Conservation (phyloP, 1,139 yeast genomes). For the Blastobotrys arbuscula region DNA sequence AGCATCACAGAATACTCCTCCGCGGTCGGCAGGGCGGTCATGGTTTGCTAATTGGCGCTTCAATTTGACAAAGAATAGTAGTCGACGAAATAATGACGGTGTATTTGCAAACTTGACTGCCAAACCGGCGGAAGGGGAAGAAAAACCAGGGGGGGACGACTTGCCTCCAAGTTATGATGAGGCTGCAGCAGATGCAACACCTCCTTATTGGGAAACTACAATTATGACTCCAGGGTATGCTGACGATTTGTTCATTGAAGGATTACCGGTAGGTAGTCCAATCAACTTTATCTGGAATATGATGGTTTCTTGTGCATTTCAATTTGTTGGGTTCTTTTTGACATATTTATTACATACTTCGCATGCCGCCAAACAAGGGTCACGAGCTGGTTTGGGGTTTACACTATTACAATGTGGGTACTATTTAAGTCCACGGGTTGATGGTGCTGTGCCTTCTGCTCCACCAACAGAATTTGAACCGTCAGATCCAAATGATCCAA, state of each 20-base stretch:
- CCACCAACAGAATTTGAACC: constrained; percentile 40
- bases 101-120: constrained; percentile 90
- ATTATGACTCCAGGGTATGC: constrained; percentile 72
- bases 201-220: constrained; percentile 95
- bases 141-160: constrained; percentile 38
- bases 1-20: not conserved
- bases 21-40: constrained; percentile 6
- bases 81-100: constrained; percentile 59
- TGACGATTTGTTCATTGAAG: constrained; percentile 92
- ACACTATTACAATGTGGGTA: constrained; percentile 77
- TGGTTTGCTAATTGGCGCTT: constrained; percentile 12
- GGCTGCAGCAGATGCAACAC: constrained; percentile 91
- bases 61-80: constrained; percentile 12
- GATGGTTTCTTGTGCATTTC: constrained; percentile 83
- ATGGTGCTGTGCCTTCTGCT: constrained; percentile 30
- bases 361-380: constrained; percentile 95
- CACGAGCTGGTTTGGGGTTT: constrained; percentile 86
- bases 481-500: constrained; percentile 37
- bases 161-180: constrained; percentile 93
- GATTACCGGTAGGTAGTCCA: constrained; percentile 91
- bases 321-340: constrained; percentile 85
- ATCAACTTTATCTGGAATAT: constrained; percentile 88
- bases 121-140: constrained; percentile 43
- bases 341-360: constrained; percentile 92
- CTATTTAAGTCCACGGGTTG: constrained; percentile 54